These are phyloP conservation scores for Pneumocystis wakefieldiae DNA, from an alignment of 1,139 yeast species.

Conservation along the genomic window DNA sequence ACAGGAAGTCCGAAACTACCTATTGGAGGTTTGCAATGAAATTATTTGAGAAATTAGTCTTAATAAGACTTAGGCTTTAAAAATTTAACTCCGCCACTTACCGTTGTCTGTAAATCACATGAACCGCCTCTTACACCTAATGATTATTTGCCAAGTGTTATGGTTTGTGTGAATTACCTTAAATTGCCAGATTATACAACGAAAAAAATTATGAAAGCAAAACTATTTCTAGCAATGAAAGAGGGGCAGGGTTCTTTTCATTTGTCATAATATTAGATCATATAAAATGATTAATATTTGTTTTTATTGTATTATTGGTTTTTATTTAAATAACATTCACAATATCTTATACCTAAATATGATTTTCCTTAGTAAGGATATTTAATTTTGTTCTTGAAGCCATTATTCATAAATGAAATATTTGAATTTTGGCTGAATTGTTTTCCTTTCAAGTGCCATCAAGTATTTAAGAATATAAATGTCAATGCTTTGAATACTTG, in stretches of 20 bases:
- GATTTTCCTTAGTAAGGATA: neutral
- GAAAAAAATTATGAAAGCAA: conserved; percentile 40
- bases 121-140: conserved; percentile 54
- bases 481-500: neutral
- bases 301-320: neutral
- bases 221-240: conserved; percentile 52
- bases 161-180: conserved; percentile 94
- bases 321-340: neutral
- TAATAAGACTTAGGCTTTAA: conserved; percentile 38
- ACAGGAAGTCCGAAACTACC: conserved; percentile 93
- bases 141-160: conserved; percentile 84
- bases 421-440: neutral
- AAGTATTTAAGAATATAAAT: neutral
- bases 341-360: neutral
- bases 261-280: conserved; percentile 34
- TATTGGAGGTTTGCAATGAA: conserved; percentile 40
- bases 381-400: neutral
- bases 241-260: conserved; percentile 88
- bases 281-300: neutral
- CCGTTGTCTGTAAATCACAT: conserved; percentile 69
- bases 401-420: neutral
- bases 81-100: conserved; percentile 63
- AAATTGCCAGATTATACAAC: conserved; percentile 73
- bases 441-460: neutral
- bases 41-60: neutral